Conservation (phyloP, 2,329 filamentous ascomycete species). For the Verticillium isaacii region DNA sequence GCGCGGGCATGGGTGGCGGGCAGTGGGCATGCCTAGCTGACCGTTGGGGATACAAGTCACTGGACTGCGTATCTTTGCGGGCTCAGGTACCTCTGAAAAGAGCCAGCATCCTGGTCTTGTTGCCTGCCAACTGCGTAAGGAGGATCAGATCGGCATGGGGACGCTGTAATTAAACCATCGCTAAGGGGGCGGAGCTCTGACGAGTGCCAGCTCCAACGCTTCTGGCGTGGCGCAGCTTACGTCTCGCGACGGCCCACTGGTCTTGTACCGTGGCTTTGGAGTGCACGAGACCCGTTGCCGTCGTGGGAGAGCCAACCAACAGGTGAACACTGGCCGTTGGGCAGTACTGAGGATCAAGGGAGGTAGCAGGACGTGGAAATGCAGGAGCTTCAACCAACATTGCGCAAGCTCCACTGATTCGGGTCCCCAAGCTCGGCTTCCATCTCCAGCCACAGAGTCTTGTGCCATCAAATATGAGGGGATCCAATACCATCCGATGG, state of each 20-base stretch:
- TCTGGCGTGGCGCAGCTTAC: background rate
- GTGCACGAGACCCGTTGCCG: background rate
- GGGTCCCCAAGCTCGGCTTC: background rate
- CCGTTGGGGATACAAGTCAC: background rate
- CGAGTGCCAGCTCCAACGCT: background rate
- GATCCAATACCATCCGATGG: too few species aligned
- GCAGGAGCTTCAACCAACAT: too few species aligned
- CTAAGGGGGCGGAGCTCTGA: background rate
- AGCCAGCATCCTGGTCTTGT: background rate
- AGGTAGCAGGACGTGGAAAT: too few species aligned
- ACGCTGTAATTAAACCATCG: background rate
- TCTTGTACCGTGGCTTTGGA: background rate
- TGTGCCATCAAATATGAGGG: background rate
- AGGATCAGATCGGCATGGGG: background rate
- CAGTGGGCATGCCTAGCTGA: background rate
- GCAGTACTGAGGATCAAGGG: too few species aligned
- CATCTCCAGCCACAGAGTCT: background rate
- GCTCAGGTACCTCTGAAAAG: background rate
- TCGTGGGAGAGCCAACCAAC: background rate
- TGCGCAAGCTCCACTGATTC: too few species aligned
- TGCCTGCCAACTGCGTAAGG: background rate
- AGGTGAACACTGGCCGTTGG: background rate
- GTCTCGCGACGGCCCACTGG: background rate
- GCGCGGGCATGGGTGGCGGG: background rate
- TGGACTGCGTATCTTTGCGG: background rate